Evolutionary conservation across 2,329 filamentous ascomycete genomes (phyloP).

Genomic region (Pezicula neosporulosa): DNA sequence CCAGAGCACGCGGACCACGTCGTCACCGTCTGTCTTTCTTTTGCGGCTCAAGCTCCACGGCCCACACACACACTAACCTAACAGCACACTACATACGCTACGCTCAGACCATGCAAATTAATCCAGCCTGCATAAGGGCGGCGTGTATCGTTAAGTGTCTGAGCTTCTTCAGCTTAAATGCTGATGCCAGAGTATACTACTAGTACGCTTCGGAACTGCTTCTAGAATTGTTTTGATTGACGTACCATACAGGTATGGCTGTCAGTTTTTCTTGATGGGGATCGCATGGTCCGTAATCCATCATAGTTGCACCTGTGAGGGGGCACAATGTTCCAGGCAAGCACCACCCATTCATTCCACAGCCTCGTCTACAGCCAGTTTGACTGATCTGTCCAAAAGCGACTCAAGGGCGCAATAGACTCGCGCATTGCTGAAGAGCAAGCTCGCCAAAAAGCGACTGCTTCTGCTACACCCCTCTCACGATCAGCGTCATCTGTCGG

Average conservation of each 20-base stretch:
- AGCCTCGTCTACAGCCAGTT: conserved; percentile 11
- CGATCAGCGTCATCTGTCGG: conserved; percentile 36
- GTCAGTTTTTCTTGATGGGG: not conserved
- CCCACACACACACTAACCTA: no score
- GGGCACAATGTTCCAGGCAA: conserved; percentile 30
- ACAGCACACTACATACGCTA: no score
- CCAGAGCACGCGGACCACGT: no score
- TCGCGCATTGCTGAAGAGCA: conserved; percentile 89
- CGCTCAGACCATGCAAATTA: not conserved
- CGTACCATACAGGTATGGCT: no score
- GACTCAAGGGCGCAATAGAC: conserved; percentile 81
- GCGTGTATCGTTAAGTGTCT: not conserved
- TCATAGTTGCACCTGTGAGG: conserved; percentile 5
- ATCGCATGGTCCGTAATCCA: not conserved
- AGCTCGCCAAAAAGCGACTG: conserved; percentile 53
- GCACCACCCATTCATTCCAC: not conserved
- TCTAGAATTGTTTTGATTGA: no score
- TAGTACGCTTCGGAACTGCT: no score
- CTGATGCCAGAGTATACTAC: not conserved
- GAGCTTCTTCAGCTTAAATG: not conserved
- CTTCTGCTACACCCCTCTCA: conserved; percentile 36
- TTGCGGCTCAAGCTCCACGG: no score
- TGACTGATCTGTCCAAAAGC: conserved; percentile 42
- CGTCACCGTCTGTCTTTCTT: no score
- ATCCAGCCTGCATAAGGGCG: not conserved